Conservation (phyloP, 2,329 filamentous ascomycete species). For the Sarocladium kiliense region DNA sequence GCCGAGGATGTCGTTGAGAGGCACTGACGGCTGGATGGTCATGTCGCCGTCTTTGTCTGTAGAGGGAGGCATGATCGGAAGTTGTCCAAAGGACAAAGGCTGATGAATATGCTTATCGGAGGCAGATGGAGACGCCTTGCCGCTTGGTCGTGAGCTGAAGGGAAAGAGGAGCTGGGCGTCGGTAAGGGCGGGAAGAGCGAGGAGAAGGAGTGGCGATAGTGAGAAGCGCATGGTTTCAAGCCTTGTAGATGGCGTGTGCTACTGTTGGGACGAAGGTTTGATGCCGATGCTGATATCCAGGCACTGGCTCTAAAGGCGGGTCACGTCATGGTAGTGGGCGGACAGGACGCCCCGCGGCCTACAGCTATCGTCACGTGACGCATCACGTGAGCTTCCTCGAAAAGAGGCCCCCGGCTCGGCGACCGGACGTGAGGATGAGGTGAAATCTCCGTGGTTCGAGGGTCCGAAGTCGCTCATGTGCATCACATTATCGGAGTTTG, state of each 20-base stretch:
- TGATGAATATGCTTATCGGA: not conserved
- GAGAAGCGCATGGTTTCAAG: conserved; percentile 6
- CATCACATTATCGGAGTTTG: not conserved
- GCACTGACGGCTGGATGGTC: conserved; percentile 44
- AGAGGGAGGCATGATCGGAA: conserved; percentile 21
- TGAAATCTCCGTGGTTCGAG: too few relatives aligned
- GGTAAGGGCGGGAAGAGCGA: not conserved
- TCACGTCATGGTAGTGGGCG: conserved; percentile 2
- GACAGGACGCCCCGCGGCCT: not conserved
- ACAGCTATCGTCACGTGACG: not conserved
- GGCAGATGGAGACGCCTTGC: conserved; percentile 12
- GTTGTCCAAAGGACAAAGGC: conserved; percentile 12
- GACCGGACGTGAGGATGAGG: too few relatives aligned
- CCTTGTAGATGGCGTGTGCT: not conserved
- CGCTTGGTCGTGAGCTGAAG: not conserved
- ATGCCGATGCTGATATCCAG: not conserved
- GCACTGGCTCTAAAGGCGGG: not conserved
- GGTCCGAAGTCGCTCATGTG: not conserved
- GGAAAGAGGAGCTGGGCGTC: conserved; percentile 13
- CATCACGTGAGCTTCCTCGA: not conserved
- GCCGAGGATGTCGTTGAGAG: conserved; percentile 80
- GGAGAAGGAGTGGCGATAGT: conserved; percentile 6
- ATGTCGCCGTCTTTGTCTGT: conserved; percentile 13
- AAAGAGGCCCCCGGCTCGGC: too few relatives aligned
- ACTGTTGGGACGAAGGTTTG: not conserved